Percentiles rank a stretch among this genome's conserved stretches.
phyloP scores from a whole-genome alignment of 192 early-diverging fungal species.

The Entophlyctis luteolus region DNA sequence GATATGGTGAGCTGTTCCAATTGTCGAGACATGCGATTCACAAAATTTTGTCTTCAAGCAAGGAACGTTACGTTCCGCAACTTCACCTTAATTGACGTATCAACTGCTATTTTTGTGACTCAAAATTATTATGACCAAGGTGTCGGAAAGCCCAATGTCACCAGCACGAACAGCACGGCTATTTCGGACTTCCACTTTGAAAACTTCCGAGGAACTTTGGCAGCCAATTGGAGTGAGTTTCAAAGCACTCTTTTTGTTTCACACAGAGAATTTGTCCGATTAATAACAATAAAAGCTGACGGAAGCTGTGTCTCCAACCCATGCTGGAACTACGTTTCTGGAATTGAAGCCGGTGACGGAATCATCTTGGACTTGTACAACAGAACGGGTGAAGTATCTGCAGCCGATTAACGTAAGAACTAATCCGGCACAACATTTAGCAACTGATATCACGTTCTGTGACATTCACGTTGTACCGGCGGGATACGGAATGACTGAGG shows the following conservation, averaged over 20 bases:
- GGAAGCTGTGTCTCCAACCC: neutral
- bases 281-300: neutral
- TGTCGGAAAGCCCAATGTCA: neutral
- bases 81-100: neutral
- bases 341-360: neutral
- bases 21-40: neutral
- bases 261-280: too few relatives aligned
- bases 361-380: neutral
- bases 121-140: neutral
- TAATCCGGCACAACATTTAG: neutral
- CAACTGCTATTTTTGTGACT: neutral
- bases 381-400: neutral
- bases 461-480: neutral
- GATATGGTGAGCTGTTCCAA: neutral
- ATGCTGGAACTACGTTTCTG: neutral
- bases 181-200: neutral
- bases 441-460: neutral
- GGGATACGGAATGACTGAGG: neutral
- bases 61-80: neutral
- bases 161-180: neutral
- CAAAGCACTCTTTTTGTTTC: neutral
- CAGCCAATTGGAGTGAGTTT: neutral
- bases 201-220: neutral
- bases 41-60: neutral
- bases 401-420: neutral